Conservation (phyloP, 2,329 filamentous ascomycete species). For the Calonectria pseudoreteaudii region DNA sequence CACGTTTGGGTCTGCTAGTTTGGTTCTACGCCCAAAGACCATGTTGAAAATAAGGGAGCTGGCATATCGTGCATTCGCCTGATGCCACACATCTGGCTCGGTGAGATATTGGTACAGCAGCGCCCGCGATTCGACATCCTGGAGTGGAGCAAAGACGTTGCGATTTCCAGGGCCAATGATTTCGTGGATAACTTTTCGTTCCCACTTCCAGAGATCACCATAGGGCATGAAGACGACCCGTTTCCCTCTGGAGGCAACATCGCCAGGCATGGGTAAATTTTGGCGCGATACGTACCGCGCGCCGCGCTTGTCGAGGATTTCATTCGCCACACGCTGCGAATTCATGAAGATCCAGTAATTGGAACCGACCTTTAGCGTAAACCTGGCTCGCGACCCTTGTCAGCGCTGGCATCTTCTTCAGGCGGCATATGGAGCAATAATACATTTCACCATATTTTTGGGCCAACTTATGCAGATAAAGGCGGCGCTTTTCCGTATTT, state of each 20-base stretch:
- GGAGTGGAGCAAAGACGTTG: constrained; percentile 2
- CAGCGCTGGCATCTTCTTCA: background rate
- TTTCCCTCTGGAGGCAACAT: background rate
- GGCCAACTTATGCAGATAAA: background rate
- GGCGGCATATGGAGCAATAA: background rate
- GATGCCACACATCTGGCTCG: background rate
- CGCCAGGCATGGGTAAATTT: background rate
- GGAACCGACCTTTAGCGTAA: constrained; percentile 6
- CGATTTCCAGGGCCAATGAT: constrained; percentile 14
- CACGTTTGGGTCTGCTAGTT: background rate
- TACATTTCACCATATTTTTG: background rate
- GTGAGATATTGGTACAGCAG: background rate
- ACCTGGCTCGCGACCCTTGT: background rate
- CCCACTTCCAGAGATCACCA: constrained; percentile 15
- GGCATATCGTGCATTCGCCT: background rate
- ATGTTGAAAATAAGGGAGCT: background rate
- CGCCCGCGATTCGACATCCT: background rate
- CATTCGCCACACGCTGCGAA: constrained; percentile 12
- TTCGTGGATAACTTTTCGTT: constrained; percentile 23
- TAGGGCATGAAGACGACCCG: constrained; percentile 23
- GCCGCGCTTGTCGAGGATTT: constrained; percentile 12
- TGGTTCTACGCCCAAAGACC: background rate
- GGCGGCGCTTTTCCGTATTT: background rate
- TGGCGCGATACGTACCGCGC: background rate
- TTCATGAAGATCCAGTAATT: constrained; percentile 17